Evolutionary conservation across 768 basidiomycete species (phyloP), one percentile per base, ranked within the genome.

Genomic region (Fomitopsis serialis): DNA sequence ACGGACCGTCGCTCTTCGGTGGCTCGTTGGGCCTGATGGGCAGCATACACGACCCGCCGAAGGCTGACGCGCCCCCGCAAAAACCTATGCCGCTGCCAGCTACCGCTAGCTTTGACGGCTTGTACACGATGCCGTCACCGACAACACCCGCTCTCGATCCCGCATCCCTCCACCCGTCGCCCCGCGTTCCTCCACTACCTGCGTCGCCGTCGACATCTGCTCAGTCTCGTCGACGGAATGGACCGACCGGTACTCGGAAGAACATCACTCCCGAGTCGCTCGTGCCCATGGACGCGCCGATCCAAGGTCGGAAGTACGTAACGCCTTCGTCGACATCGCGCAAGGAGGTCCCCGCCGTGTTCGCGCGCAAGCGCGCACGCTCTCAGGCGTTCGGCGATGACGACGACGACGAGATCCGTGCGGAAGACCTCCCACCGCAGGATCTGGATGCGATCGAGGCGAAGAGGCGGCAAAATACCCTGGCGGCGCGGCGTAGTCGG

Each of bases 381-480:
- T 72, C 77, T 0, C 72, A 71, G 52, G 70, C 57, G 10, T 78
- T 78, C 0, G 81, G 72, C 8, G 64, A 68, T 1, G 81, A 84
- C 56, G 71, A 70, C 37, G 84, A 87, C 23, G 73, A 75, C 49
- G 29, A 32, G 29, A 32, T 70, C 74, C 70, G 67, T 19, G 75
- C 60, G 1, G 43, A 77, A 13, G 71, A 75, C 34, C 65, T 72
- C 21, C 67, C 66, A 2, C 69, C 76, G 2, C 75, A 78, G 1
- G 81, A 82, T 60, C 72, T 81, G 61, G 81, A 86, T 63, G 84
- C 84, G 59, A 88, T 89, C 58, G 85, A 83, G 61, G 78, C 78
- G 42, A 93, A 92, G 74, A 81, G 92, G 27, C 77, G 84, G 9
- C 83, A 85, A 70, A 96, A 96, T 60, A 93, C 92, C 2, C 69